These are phyloP conservation scores for Blastobotrys apis DNA, from an alignment of 1,139 yeast species.

Conservation along the genomic window DNA sequence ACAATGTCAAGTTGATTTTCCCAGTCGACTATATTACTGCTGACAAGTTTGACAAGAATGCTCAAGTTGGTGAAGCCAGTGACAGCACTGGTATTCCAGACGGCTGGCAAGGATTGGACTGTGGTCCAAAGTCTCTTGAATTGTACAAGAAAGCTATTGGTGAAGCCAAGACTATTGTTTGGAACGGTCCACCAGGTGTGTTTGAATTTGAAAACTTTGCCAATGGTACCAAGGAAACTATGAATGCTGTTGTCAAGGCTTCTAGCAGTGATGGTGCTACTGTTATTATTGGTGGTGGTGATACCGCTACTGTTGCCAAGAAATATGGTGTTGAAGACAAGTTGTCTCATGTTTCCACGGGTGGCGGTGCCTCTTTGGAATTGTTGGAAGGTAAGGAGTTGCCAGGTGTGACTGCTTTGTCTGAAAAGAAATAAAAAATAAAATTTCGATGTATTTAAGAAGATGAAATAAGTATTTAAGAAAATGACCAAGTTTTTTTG, in stretches of 20 bases:
- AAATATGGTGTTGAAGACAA: constrained; percentile 92
- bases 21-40: constrained; percentile 95
- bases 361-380: constrained; percentile 99
- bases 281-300: constrained; percentile 98
- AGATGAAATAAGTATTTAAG: constrained; percentile 1
- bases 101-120: constrained; percentile 91
- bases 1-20: constrained; percentile 83
- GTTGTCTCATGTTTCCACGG: constrained; percentile 95
- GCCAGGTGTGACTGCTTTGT: constrained; percentile 92
- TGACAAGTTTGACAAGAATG: constrained; percentile 88
- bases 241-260: constrained; percentile 81
- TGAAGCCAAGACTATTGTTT: constrained; percentile 91
- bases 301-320: constrained; percentile 98
- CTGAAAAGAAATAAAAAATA: constrained; percentile 48
- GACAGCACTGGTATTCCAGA: constrained; percentile 88
- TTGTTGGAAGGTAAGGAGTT: constrained; percentile 95
- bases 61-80: constrained; percentile 73
- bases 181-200: constrained; percentile 99
- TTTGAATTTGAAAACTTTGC: constrained; percentile 92
- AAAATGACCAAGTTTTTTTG: no score
- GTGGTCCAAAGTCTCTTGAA: constrained; percentile 81
- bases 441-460: background rate
- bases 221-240: constrained; percentile 80
- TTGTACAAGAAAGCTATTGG: constrained; percentile 75
- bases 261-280: constrained; percentile 87